Evolutionary conservation across 148 eudicot genomes (phyloP), one percentile per base, ranked within the genome.

Genomic region (Rhododendron kiyosumense): DNA sequence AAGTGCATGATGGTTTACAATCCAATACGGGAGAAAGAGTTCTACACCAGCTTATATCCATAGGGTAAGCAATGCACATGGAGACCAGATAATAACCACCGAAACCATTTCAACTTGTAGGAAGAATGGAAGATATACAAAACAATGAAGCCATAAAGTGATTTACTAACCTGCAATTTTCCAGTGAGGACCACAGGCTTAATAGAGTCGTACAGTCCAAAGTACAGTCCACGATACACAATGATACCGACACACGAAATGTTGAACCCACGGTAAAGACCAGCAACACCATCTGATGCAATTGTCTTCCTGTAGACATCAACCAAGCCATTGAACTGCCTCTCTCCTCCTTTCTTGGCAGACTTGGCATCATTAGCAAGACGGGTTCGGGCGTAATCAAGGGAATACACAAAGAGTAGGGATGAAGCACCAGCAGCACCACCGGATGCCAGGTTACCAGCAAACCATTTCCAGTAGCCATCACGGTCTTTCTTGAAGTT

Each of bases 191-290:
- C 15, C 34, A 92, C 95, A 26, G 94, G 94, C 90, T 94, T 93
- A 85, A 94, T 84, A 10, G 95, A 94, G 24, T 94, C 97, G 41
- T 93, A 94, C 89, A 93, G 75, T 38, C 97, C 95, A 48, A 94
- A 94, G 92, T 93, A 94, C 88, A 94, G 88, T n/a, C 97, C 97
- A 89, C 94, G 94, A 90, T 92, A 94, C 71, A 94, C 93, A 85
- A 94, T 88, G 87, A 94, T 94, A 71, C 94, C 94, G 75, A 91
- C 91, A 87, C 93, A 90, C 2, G 96, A 94, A 88, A 94, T 91
- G 92, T 89, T 91, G 81, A 94, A 94, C 81, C 96, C 96, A 90
- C 96, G 96, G 94, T 94, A 94, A 2, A 94, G 89, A 11, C 96
- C 96, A 59, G 92, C 93, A 83, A 94, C 34, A 89, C 96, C 96